Evolutionary conservation across 495 filamentous ascomycete species (phyloP).

Genomic region (Penicillium cataractarum): DNA sequence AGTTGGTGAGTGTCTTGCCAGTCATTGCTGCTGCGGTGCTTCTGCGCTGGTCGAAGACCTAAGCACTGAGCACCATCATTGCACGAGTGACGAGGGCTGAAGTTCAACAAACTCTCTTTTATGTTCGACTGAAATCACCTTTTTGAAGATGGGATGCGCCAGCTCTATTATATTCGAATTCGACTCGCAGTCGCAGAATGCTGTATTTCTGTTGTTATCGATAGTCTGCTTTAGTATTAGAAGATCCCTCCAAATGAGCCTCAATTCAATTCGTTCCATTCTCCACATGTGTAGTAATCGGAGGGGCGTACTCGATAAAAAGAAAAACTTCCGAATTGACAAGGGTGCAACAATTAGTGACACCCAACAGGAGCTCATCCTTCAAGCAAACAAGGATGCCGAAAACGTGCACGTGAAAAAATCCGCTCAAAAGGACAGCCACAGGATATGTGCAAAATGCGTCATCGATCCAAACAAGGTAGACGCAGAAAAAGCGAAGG

Average conservation of each 20-base stretch:
- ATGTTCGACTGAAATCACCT: constrained; percentile 11
- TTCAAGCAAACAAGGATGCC: no score
- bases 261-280: constrained; percentile 9
- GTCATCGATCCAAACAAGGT: no score
- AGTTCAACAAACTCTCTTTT: constrained; percentile 6
- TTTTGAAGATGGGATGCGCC: constrained; percentile 10
- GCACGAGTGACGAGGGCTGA: constrained; percentile 1
- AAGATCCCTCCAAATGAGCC: constrained; percentile 4
- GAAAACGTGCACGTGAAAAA: no score
- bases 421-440: no score
- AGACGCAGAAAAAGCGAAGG: no score
- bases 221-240: constrained; percentile 8
- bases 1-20: constrained; percentile 77
- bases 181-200: constrained; percentile 7
- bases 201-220: constrained; percentile 7
- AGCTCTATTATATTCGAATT: background rate
- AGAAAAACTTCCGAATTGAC: no score
- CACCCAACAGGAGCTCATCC: no score
- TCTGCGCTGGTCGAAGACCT: constrained; percentile 44
- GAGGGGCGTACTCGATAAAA: background rate
- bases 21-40: constrained; percentile 63
- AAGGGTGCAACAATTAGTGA: no score
- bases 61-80: constrained; percentile 12
- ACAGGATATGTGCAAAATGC: no score
- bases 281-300: background rate